Evolutionary conservation across 208 protist species (phyloP).

Genomic region (Herpetomonas tarakana): DNA sequence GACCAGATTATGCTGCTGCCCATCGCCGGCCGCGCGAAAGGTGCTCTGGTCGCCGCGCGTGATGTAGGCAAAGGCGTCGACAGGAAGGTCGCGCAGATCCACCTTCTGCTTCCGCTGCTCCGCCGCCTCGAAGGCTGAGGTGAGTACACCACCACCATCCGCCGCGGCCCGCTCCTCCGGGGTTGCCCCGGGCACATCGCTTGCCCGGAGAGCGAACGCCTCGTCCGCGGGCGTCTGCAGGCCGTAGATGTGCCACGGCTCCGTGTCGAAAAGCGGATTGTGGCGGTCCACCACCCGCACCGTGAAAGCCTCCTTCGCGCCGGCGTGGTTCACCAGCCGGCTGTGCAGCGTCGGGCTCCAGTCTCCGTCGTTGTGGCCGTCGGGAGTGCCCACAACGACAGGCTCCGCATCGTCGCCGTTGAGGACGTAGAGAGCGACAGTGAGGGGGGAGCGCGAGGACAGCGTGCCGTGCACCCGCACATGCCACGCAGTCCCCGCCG

Average conservation of each 20-base stretch:
- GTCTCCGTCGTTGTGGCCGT: conserved; percentile 39
- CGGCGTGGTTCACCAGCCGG: conserved; percentile 26
- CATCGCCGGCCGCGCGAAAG: conserved; percentile 13
- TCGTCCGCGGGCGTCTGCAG: conserved; percentile 36
- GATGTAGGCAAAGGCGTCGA: conserved; percentile 45
- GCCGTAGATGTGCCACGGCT: conserved; percentile 60
- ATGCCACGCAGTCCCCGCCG: conserved; percentile 73
- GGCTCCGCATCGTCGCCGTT: conserved; percentile 40
- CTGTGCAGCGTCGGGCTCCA: conserved; percentile 58
- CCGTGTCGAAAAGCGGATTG: conserved; percentile 51
- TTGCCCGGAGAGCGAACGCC: conserved; percentile 33
- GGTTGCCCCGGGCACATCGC: conserved; percentile 29
- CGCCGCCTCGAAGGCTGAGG: conserved; percentile 13
- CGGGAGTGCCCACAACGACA: conserved; percentile 27
- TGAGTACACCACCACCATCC: conserved; percentile 33
- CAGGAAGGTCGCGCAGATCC: conserved; percentile 49
- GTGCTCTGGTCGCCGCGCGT: conserved; percentile 19
- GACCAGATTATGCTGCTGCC: conserved; percentile 49
- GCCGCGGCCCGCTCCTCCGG: conserved; percentile 33
- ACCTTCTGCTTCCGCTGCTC: conserved; percentile 34
- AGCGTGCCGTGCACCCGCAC: conserved; percentile 66
- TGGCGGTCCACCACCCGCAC: conserved; percentile 62
- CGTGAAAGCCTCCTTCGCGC: conserved; percentile 36
- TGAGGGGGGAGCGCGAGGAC: conserved; percentile 31
- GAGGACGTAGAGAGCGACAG: conserved; percentile 68